phyloP scores from a whole-genome alignment of 345 rosid genomes.

The Laguncularia racemosa region DNA sequence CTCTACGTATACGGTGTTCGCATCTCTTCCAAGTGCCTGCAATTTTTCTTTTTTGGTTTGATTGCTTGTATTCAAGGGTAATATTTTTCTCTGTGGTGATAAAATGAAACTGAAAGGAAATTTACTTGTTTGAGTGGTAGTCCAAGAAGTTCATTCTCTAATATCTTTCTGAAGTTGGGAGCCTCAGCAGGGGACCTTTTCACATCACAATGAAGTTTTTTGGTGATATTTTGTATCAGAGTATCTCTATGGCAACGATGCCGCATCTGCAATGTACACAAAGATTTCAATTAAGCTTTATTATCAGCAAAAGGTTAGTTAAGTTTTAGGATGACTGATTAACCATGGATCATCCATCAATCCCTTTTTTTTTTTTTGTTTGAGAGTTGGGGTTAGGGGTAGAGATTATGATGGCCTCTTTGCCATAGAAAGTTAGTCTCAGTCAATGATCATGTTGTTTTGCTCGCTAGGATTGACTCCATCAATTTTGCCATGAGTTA shows the following conservation, averaged over 20 bases:
- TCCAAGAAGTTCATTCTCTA: slow-evolving; percentile 68
- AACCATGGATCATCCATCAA: too few species aligned
- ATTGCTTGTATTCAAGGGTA: background rate
- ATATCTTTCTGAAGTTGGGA: slow-evolving; percentile 66
- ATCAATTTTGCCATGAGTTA: too few species aligned
- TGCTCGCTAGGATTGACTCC: too few species aligned
- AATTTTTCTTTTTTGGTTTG: background rate
- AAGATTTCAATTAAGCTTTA: background rate
- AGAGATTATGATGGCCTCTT: too few species aligned
- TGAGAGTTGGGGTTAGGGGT: too few species aligned
- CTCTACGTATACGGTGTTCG: slow-evolving; percentile 53
- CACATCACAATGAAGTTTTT: slow-evolving; percentile 29
- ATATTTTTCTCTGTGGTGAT: background rate
- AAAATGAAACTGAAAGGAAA: background rate
- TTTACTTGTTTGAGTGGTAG: slow-evolving; percentile 60
- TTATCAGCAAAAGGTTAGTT: too few species aligned
- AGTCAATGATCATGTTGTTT: too few species aligned
- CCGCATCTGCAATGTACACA: slow-evolving; percentile 33
- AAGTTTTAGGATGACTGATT: too few species aligned
- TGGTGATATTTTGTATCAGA: slow-evolving; percentile 43
- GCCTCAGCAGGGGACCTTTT: slow-evolving; percentile 28
- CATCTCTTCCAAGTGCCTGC: slow-evolving; percentile 62
- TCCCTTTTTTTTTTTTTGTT: too few species aligned
- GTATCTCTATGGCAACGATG: slow-evolving; percentile 48
- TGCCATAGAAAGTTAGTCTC: too few species aligned